Base-by-base conservation (phyloP, 345 rosid species). In the Rhodamnia rubescens region DNA sequence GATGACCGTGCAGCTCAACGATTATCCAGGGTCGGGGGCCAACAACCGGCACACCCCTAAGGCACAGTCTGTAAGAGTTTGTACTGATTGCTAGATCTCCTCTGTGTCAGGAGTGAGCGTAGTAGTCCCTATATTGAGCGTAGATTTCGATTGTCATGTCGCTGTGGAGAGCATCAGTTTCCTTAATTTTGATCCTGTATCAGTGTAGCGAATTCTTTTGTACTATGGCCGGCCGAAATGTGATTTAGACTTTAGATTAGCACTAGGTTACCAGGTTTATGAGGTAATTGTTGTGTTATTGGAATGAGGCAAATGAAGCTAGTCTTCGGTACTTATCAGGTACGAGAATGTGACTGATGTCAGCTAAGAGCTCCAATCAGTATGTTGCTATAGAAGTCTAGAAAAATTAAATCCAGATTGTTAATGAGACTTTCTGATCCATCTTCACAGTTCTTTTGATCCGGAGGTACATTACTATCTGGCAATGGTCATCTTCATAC, bases 21-120 rank as follows among this genome's bases (percentile, higher is more conserved):
- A 95, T 86, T 94, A 94, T 89, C 96, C 95, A 18, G 95, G 98
- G 42, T 89, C 95, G 14, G 98, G 96, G 15, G 94, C 96, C 55
- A 95, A 95, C 69, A 90, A 94, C 82, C 95, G 96, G 82, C 98
- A 95, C 89, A 94, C 95, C n/a, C 98, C 98, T 50, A 90, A 87
- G 82, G 89, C 90, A 56, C 84, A 87, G 58, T 83, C 84, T 36
- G 88, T 89, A 24, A 84, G 92, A 87, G 90, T 87, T 58, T 93
- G 95, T 74, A 61, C 52, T 47, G 93, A 91, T 49, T 91, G 93
- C 86, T 91, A 90, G 89, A 50, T 85, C 24, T 50, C 36, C 29
- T 54, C 47, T 18, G 47, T 36, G 29, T 82, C 18, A 27, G 59
- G 84, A 11, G 58, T 26, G 13, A 44, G 36, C 32, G 10, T 3